Conservation (phyloP, 345 rosid species). For the Dimocarpus longan region DNA sequence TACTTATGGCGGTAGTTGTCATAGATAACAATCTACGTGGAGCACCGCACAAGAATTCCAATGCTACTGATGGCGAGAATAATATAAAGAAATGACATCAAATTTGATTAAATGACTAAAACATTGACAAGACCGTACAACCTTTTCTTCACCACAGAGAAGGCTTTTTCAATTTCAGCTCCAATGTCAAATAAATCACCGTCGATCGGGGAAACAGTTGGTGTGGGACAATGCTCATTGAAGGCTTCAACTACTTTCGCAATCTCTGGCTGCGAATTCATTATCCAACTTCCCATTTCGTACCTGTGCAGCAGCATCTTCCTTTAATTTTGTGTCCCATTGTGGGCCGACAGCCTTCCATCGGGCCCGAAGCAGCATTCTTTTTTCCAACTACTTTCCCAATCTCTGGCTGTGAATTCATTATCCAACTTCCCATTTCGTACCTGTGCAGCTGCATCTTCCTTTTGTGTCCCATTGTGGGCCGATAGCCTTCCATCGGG, state of each 20-base stretch:
- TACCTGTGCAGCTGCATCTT: background rate
- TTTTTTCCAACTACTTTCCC: background rate
- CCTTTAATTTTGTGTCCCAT: background rate
- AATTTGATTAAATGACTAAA: too few species aligned
- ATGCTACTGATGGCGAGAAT: background rate
- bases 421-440: background rate
- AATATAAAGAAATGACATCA: background rate
- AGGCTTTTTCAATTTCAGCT: background rate
- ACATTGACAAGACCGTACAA: too few species aligned
- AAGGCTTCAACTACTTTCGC: background rate
- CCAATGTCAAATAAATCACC: background rate
- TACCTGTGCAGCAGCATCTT: background rate
- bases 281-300: background rate
- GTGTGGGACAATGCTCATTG: constrained; percentile 7
- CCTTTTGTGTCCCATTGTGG: background rate
- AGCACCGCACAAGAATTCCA: background rate
- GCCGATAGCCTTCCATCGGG: too few species aligned
- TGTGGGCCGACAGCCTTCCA: background rate
- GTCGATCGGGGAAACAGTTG: background rate
- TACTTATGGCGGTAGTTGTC: background rate
- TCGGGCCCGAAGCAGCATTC: background rate
- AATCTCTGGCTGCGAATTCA: background rate
- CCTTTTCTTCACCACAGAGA: too few species aligned
- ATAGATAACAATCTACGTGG: background rate
- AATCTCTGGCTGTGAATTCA: background rate